These are phyloP conservation scores for Penicillium thymicola DNA, from an alignment of 2,329 filamentous ascomycete genomes.

Conservation along the genomic window DNA sequence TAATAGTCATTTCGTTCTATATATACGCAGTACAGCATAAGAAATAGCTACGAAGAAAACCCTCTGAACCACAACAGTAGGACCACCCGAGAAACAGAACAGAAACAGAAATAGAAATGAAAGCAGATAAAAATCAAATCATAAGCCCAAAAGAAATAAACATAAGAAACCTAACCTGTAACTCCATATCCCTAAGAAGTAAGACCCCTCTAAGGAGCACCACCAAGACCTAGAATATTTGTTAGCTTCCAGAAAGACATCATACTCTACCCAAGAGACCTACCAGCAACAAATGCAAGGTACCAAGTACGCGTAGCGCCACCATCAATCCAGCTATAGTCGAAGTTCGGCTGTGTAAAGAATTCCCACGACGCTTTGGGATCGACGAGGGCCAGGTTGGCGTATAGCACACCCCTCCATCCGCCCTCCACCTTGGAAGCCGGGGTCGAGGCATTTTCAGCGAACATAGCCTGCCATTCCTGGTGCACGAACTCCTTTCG, in stretches of 20 bases:
- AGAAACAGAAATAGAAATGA: neutral
- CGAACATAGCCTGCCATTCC: constrained; percentile 81
- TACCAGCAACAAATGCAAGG: constrained; percentile 71
- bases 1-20: neutral
- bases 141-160: neutral
- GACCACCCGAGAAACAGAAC: neutral
- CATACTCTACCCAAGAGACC: constrained; percentile 10
- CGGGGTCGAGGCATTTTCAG: constrained; percentile 60
- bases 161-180: neutral
- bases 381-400: constrained; percentile 76
- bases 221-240: constrained; percentile 7
- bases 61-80: neutral
- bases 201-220: neutral
- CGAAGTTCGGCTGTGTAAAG: constrained; percentile 65
- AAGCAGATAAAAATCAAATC: neutral
- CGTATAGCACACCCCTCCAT: constrained; percentile 83
- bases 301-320: constrained; percentile 85
- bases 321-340: constrained; percentile 65
- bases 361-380: constrained; percentile 68
- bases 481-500: constrained; percentile 67
- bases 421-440: constrained; percentile 60
- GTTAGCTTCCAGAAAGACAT: neutral
- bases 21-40: neutral
- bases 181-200: neutral
- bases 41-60: neutral